Percentiles rank a stretch among this genome's conserved stretches.
Conservation (phyloP, 2,329 filamentous ascomycete genomes). For the Onygena corvina region DNA sequence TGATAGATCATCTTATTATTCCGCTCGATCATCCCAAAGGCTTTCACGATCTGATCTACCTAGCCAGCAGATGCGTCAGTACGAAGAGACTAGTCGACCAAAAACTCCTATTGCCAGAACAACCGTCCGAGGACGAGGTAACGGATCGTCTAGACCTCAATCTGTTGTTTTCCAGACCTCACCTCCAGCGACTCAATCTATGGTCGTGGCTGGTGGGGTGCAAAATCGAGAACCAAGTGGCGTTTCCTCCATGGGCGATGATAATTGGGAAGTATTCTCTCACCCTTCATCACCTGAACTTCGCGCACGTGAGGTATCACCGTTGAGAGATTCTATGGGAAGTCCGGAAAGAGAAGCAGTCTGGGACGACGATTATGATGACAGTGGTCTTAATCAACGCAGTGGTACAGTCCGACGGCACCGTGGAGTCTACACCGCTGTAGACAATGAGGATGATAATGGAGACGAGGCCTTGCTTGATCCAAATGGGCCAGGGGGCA, state of each 20-base stretch:
- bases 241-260: constrained; percentile 23
- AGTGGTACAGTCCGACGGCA: constrained; percentile 25
- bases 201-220: constrained; percentile 16
- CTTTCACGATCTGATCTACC: constrained; percentile 24
- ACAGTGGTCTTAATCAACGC: constrained; percentile 6
- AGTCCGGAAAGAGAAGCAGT: constrained; percentile 19
- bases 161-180: constrained; percentile 23
- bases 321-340: constrained; percentile 20
- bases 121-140: constrained; percentile 21
- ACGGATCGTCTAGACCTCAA: constrained; percentile 23
- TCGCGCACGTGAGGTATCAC: not conserved
- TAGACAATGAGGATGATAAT: constrained; percentile 25
- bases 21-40: constrained; percentile 32
- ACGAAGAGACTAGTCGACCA: constrained; percentile 21
- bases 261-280: constrained; percentile 34
- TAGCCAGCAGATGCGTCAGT: constrained; percentile 24
- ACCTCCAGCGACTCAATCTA: constrained; percentile 22
- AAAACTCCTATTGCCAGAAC: constrained; percentile 22
- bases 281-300: constrained; percentile 22
- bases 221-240: constrained; percentile 27
- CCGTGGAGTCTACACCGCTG: constrained; percentile 29
- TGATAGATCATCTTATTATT: constrained; percentile 38
- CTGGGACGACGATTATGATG: not conserved
- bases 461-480: constrained; percentile 14
- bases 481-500: not conserved